Base-by-base conservation (phyloP, 108 stramenopile species). In the Stephanodiscus triporus region DNA sequence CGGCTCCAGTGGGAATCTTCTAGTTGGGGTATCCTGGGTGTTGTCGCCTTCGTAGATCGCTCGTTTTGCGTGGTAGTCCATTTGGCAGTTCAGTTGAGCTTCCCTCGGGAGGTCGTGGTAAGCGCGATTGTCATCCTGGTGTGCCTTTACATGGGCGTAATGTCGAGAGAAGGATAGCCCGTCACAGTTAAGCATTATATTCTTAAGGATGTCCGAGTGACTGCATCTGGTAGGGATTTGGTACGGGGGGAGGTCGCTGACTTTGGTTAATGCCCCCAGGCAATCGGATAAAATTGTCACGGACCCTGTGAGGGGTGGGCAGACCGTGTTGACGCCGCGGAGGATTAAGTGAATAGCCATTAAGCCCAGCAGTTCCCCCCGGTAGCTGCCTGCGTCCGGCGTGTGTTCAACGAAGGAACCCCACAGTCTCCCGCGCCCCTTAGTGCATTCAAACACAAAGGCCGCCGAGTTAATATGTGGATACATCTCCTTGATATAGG, bases 311-410 rank as follows among this genome's bases (percentile, higher is more conserved):
- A 62, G 32, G 2, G 38, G 0, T 53, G 60, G 71, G 20, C 13
- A 13, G 0, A 63, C 4, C 34, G 37, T 30, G 10, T 72, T 42
- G 29, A 60, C 47, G 4, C 53, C 59, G 2, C 49, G 27, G 17
- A 48, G 47, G 8, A 70, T 30, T 2, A 70, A 20, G 32, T 73
- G 73, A 0, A 73, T 26, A 9, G 63, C 49, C 29, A 74, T 24
- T 0, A 74, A 37, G 3, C 73, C 73, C 3, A 74, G 49, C 26
- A 74, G 38, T 27, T 75, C 66, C 36, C 74, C 74, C 7, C 66
- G 20, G 42, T 75, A 75, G 23, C 57, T 30, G 14, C 47, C 32
- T 11, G 74, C 74, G 2, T 6, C 30, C 9, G 14, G 2, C 9
- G 55, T 51, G 1, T 6, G 3, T 19, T 67, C 74, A 24, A 48